Conservation (phyloP, 306 rosid species). For the Fagus sylvatica region DNA sequence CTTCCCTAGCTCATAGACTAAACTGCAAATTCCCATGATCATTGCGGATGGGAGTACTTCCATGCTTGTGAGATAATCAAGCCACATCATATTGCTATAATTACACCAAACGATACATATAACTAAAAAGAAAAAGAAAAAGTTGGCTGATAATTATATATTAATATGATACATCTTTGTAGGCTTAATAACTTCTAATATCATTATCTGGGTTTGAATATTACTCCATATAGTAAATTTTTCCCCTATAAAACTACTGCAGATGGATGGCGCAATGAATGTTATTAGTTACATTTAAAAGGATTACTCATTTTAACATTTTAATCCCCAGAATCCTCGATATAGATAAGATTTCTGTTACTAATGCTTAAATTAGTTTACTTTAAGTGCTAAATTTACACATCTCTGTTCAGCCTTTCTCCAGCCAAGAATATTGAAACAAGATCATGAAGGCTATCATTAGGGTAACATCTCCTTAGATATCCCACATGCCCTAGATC, state of each 20-base stretch:
- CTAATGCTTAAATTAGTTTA: neutral
- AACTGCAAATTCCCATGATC: conserved; percentile 48
- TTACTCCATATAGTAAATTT: neutral
- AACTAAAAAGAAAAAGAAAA: conserved; percentile 24
- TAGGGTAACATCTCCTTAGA: neutral
- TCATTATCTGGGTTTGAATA: neutral
- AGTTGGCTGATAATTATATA: neutral
- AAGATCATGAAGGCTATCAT: neutral
- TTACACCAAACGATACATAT: conserved; percentile 11
- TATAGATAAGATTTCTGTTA: neutral
- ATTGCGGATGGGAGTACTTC: conserved; percentile 50
- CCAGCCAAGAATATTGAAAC: neutral
- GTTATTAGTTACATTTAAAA: neutral
- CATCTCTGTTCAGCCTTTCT: neutral
- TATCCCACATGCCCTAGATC: neutral
- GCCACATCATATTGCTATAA: conserved; percentile 17
- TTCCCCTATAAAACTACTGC: neutral
- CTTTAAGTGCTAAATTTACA: neutral
- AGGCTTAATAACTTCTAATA: neutral
- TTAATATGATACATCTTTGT: neutral
- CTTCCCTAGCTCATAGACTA: conserved; percentile 16
- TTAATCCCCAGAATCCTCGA: neutral
- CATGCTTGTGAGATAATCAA: conserved; percentile 44
- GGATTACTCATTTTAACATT: too few species aligned
- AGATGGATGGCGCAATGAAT: neutral